Conservation (phyloP, 2,329 filamentous ascomycete genomes). For the Aspergillus awamori region DNA sequence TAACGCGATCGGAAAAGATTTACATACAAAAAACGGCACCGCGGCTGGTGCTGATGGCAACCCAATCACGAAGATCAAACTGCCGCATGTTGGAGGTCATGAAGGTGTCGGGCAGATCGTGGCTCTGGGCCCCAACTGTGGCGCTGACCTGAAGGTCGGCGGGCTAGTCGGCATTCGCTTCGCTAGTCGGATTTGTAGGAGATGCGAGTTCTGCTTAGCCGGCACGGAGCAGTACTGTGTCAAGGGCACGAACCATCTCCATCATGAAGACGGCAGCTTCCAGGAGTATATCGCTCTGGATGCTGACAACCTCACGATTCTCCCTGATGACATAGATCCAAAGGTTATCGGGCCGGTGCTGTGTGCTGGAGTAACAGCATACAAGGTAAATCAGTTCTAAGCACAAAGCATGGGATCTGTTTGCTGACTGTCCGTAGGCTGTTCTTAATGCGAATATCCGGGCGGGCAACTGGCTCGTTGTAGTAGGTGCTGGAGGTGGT, state of each 20-base stretch:
- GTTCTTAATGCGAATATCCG: constrained; percentile 47
- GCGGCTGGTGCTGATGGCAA: constrained; percentile 43
- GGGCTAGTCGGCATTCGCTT: constrained; percentile 50
- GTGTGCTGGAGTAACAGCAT: constrained; percentile 50
- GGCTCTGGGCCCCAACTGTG: constrained; percentile 41
- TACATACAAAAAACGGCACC: constrained; percentile 46
- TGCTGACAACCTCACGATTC: constrained; percentile 47
- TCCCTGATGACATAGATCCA: constrained; percentile 49
- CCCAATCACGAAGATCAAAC: constrained; percentile 49
- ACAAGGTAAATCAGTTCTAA: constrained; percentile 36
- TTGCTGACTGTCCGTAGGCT: constrained; percentile 31
- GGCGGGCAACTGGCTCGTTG: constrained; percentile 46
- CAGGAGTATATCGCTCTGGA: constrained; percentile 51
- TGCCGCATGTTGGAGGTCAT: constrained; percentile 51
- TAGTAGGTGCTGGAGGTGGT: constrained; percentile 52
- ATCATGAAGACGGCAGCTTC: constrained; percentile 52
- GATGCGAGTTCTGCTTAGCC: constrained; percentile 49
- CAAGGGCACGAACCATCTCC: constrained; percentile 49
- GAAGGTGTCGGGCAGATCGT: constrained; percentile 50
- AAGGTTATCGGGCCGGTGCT: constrained; percentile 46
- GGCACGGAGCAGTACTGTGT: constrained; percentile 47
- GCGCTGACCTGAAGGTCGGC: constrained; percentile 41
- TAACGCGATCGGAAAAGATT: constrained; percentile 29
- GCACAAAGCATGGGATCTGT: background rate
- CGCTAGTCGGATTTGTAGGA: constrained; percentile 45